Conservation (phyloP, 1,284 basidiomycete species). For the Blastosporella zonata region DNA sequence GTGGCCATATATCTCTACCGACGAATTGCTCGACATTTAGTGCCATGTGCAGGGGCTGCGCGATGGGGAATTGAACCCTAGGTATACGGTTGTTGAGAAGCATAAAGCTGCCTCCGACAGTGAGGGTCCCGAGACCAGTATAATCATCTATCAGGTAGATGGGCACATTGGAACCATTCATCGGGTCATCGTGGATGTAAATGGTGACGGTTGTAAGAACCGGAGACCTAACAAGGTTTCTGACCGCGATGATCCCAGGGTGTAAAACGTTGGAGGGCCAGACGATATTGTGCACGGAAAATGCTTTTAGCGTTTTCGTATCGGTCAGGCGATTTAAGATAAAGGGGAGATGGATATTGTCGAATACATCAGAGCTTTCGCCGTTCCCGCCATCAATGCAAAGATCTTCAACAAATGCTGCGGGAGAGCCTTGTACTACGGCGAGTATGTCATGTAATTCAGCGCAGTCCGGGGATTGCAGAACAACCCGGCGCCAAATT, state of each 20-base stretch:
- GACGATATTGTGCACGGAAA: slow-evolving; percentile 1
- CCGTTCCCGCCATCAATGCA: background rate
- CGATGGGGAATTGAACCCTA: background rate
- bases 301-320: background rate
- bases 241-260: slow-evolving; percentile 1
- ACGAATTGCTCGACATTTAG: background rate
- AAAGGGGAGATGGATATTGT: slow-evolving; percentile 2
- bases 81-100: background rate
- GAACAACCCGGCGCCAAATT: slow-evolving; percentile 7
- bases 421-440: background rate
- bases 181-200: background rate
- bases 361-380: background rate
- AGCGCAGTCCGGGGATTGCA: slow-evolving; percentile 1
- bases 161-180: background rate
- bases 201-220: slow-evolving; percentile 3
- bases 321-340: background rate
- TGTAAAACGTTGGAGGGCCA: slow-evolving; percentile 1
- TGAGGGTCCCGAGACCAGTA: background rate
- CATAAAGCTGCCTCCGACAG: background rate
- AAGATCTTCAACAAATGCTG: background rate
- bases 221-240: background rate
- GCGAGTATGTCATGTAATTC: slow-evolving; percentile 1
- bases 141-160: slow-evolving; percentile 5
- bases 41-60: background rate
- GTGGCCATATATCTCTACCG: slow-evolving; percentile 3